These are phyloP conservation scores for Lactuca sativa DNA, from an alignment of 129 eudicot species.

Conservation along the genomic window DNA sequence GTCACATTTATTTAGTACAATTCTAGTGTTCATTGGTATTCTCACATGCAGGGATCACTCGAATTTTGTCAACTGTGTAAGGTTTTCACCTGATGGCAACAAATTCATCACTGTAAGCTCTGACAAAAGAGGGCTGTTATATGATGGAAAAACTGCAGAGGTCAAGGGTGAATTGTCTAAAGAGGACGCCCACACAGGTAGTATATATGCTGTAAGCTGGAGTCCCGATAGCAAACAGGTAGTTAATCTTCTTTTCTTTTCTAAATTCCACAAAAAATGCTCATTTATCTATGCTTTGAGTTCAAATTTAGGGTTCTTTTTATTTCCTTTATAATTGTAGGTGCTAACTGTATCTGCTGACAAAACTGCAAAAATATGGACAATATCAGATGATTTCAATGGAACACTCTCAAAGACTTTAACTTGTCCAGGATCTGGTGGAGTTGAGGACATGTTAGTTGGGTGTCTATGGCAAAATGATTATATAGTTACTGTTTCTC, in stretches of 20 bases:
- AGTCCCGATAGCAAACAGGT: constrained; percentile 95
- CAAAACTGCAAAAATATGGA: constrained; percentile 92
- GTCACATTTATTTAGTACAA: constrained; percentile 6
- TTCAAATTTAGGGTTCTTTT: constrained; percentile 3
- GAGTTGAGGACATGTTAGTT: constrained; percentile 93
- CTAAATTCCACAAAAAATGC: background rate
- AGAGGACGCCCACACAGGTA: constrained; percentile 86
- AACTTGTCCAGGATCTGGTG: constrained; percentile 72
- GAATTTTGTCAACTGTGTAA: constrained; percentile 88
- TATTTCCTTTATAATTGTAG: constrained; percentile 33
- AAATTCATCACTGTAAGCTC: constrained; percentile 94
- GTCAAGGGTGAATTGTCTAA: constrained; percentile 74
- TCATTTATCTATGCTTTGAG: background rate
- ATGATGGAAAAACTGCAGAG: constrained; percentile 90
- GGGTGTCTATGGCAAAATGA: constrained; percentile 97
- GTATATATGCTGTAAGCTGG: constrained; percentile 98
- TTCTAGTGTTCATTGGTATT: background rate
- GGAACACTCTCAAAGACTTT: constrained; percentile 68
- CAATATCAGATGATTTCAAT: constrained; percentile 65
- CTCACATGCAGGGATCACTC: constrained; percentile 68
- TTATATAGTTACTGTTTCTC: constrained; percentile 78
- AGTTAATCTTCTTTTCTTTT: background rate
- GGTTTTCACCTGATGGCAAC: constrained; percentile 97
- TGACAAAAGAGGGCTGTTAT: constrained; percentile 79
- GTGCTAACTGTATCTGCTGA: constrained; percentile 93